phyloP scores from a whole-genome alignment of 306 rosid genomes.

The Cucumis hystrix region DNA sequence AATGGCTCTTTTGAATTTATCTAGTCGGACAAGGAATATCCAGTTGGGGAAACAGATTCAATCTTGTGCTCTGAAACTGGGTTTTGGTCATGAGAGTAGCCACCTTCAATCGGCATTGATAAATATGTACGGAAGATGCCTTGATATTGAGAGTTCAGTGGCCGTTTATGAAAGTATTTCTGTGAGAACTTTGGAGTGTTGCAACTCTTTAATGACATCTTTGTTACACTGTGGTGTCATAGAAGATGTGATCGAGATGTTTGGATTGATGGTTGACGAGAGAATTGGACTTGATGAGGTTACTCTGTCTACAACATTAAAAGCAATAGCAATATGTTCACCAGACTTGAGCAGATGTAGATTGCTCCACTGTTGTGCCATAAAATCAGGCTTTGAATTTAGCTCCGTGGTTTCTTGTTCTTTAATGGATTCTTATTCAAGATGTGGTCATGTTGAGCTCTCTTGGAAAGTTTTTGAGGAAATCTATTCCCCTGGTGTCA shows the following conservation, averaged over 20 bases:
- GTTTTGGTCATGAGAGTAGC: conserved; percentile 41
- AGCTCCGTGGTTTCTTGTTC: conserved; percentile 52
- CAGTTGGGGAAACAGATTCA: conserved; percentile 57
- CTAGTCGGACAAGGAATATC: conserved; percentile 34
- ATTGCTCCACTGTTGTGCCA: conserved; percentile 45
- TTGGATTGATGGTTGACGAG: conserved; percentile 62
- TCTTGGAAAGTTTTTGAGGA: conserved; percentile 40
- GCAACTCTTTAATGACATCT: conserved; percentile 81
- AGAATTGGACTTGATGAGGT: conserved; percentile 54
- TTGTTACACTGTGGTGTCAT: conserved; percentile 38
- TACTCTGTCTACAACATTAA: conserved; percentile 53
- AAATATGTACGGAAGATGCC: conserved; percentile 70
- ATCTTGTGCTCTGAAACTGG: conserved; percentile 37
- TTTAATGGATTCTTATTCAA: conserved; percentile 61
- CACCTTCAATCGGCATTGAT: conserved; percentile 70
- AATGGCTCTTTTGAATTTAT: conserved; percentile 45
- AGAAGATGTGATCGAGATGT: conserved; percentile 68
- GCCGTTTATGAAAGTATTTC: conserved; percentile 39
- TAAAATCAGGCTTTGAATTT: conserved; percentile 56
- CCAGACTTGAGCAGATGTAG: conserved; percentile 32
- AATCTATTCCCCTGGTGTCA: conserved; percentile 40
- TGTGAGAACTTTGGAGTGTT: conserved; percentile 39
- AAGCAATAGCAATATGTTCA: conserved; percentile 48
- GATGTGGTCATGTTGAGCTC: conserved; percentile 44
- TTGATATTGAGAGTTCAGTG: conserved; percentile 51